Conservation (phyloP, 306 rosid genomes). For the Urtica urens region DNA sequence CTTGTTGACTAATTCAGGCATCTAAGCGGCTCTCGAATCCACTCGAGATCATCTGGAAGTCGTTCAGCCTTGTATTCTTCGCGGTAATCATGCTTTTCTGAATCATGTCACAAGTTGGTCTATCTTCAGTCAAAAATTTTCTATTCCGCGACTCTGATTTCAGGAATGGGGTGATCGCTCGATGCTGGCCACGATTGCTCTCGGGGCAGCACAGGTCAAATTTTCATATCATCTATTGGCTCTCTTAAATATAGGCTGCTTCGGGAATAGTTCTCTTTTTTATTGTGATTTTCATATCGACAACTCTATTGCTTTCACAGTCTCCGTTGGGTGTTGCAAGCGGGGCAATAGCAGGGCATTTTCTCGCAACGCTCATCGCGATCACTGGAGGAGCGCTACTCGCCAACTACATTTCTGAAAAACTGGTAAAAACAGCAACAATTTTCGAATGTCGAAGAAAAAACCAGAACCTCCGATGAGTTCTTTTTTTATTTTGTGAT, state of each 20-base stretch:
- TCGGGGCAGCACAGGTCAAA: conserved; percentile 87
- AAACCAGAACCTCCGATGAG: neutral
- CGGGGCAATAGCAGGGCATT: conserved; percentile 87
- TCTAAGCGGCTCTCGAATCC: conserved; percentile 71
- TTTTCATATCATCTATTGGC: conserved; percentile 5
- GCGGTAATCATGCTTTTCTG: conserved; percentile 50
- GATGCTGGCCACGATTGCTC: conserved; percentile 97
- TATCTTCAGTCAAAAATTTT: neutral
- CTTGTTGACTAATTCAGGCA: conserved; percentile 30
- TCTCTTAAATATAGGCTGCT: too few species aligned
- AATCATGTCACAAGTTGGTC: conserved; percentile 5
- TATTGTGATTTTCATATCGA: neutral
- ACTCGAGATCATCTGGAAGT: conserved; percentile 78
- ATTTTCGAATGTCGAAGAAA: neutral
- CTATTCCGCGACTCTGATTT: conserved; percentile 16
- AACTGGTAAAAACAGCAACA: conserved; percentile 47
- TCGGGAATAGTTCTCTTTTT: neutral
- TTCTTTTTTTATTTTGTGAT: conserved; percentile 5
- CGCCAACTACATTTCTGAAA: conserved; percentile 90
- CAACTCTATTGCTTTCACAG: conserved; percentile 26
- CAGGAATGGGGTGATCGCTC: conserved; percentile 99
- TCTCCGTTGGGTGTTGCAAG: conserved; percentile 98
- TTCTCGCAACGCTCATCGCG: conserved; percentile 67
- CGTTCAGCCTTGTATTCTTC: conserved; percentile 88
- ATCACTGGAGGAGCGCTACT: conserved; percentile 88